Evolutionary conservation across 2,329 filamentous ascomycete genomes (phyloP), one percentile per base, ranked within the genome.

Genomic region (Aspergillus tubingensis): DNA sequence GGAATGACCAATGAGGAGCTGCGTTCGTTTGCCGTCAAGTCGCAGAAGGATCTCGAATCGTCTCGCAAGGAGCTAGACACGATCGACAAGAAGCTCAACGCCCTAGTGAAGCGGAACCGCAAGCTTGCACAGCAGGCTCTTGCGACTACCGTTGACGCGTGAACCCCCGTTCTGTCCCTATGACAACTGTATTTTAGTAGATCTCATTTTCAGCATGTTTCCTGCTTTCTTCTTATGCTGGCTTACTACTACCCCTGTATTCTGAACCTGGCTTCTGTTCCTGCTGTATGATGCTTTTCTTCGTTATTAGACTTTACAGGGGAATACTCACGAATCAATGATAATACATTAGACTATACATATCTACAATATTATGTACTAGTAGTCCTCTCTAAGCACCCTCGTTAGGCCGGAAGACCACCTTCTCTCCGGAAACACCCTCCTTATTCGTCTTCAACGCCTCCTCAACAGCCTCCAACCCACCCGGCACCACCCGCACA

Each of bases 61-160:
- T 84, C 93, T 66, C 87, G 88, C 74, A 83, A 83, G 66, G 88
- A 94, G 61, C 87, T 92, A 68, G 82, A 81, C 57, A 60, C 70
- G 4, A 69, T 79, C 38, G 79, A 81, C 62, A 81, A 81, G 67
- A 77, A 79, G 62, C 69, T 79, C 27, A 65, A 65, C 23, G 76
- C 72, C 10, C 63, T 79, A 23, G 72, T 79, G 39, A 78, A 78
- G 49, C 71, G 77, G 10, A 79, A 79, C 67, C 78, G 74, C 66
- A 79, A 79, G 62, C 67, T 79, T 27, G 74, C 75, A 52, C 76
- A 78, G 57, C 76, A 79, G 62, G 77, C 77, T 7, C 57, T 79
- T 27, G 62, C 69, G 7, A 69, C 70, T 5, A 47, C 53, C 6
- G 53, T 55, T n/a, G 53, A 55, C 10, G 32, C 32, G 10, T 36